Conservation (phyloP, 2,329 filamentous ascomycete genomes). For the Nigrospora osmanthi region DNA sequence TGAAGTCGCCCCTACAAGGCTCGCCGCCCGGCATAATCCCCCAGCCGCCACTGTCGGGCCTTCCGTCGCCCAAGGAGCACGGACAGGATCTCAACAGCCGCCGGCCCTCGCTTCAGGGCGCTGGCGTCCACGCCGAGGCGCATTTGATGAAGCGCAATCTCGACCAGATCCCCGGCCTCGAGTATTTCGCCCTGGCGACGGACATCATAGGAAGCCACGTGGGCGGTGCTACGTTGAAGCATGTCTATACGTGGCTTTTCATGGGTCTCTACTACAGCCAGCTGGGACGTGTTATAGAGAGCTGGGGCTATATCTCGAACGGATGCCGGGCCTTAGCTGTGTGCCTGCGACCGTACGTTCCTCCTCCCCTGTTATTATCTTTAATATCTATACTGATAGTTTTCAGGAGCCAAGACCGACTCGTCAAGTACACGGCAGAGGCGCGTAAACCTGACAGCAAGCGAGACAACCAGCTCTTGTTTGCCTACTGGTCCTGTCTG, state of each 20-base stretch:
- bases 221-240: slow-evolving; percentile 71
- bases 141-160: slow-evolving; percentile 50
- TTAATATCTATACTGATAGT: background rate
- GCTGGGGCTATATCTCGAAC: slow-evolving; percentile 55
- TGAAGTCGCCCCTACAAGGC: slow-evolving; percentile 37
- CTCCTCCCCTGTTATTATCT: background rate
- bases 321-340: slow-evolving; percentile 56
- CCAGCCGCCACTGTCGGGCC: slow-evolving; percentile 39
- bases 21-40: slow-evolving; percentile 41
- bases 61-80: slow-evolving; percentile 45
- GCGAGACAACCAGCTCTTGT: slow-evolving; percentile 56
- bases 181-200: slow-evolving; percentile 80
- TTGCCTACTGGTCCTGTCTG: slow-evolving; percentile 89
- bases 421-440: slow-evolving; percentile 31
- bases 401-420: slow-evolving; percentile 39
- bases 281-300: slow-evolving; percentile 78
- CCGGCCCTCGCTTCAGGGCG: slow-evolving; percentile 42
- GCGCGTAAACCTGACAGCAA: slow-evolving; percentile 26
- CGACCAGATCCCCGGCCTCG: slow-evolving; percentile 80
- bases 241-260: slow-evolving; percentile 78
- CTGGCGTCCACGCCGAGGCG: slow-evolving; percentile 16
- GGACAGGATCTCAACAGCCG: slow-evolving; percentile 37
- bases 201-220: slow-evolving; percentile 79
- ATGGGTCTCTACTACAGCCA: slow-evolving; percentile 87
- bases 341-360: slow-evolving; percentile 64